Conservation (phyloP, 2,329 filamentous ascomycete species). For the Cordyceps militaris region DNA sequence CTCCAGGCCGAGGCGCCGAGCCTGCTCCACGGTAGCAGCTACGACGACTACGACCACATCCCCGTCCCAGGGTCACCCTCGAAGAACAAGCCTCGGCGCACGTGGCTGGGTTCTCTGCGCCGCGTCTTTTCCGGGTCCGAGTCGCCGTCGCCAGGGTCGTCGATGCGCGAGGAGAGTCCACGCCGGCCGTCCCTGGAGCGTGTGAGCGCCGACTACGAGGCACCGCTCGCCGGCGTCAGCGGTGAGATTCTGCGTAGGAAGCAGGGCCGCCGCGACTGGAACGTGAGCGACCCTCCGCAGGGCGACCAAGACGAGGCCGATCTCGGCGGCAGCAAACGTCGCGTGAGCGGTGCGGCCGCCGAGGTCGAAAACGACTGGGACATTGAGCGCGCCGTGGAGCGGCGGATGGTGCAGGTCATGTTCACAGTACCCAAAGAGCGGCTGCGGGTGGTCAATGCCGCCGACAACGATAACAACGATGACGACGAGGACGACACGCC, state of each 20-base stretch:
- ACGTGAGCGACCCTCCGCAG: conserved; percentile 24
- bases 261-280: conserved; percentile 50
- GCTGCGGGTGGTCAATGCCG: conserved; percentile 82
- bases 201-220: conserved; percentile 37
- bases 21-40: conserved; percentile 26
- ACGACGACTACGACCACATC: conserved; percentile 30
- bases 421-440: conserved; percentile 88
- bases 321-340: conserved; percentile 14
- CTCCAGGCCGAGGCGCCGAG: conserved; percentile 47
- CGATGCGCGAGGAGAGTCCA: conserved; percentile 23
- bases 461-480: conserved; percentile 31
- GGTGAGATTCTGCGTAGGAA: conserved; percentile 47
- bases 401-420: conserved; percentile 71
- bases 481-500: conserved; percentile 18
- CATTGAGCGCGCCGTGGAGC: conserved; percentile 65
- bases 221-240: conserved; percentile 33
- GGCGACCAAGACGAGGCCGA: neutral
- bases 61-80: conserved; percentile 46
- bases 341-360: conserved; percentile 22
- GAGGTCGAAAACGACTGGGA: conserved; percentile 65
- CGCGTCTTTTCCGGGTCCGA: conserved; percentile 51
- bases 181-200: conserved; percentile 27
- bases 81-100: conserved; percentile 48
- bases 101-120: conserved; percentile 62
- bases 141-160: conserved; percentile 20